Evolutionary conservation across 2,329 filamentous ascomycete genomes (phyloP).

Genomic region (Capronia americana): DNA sequence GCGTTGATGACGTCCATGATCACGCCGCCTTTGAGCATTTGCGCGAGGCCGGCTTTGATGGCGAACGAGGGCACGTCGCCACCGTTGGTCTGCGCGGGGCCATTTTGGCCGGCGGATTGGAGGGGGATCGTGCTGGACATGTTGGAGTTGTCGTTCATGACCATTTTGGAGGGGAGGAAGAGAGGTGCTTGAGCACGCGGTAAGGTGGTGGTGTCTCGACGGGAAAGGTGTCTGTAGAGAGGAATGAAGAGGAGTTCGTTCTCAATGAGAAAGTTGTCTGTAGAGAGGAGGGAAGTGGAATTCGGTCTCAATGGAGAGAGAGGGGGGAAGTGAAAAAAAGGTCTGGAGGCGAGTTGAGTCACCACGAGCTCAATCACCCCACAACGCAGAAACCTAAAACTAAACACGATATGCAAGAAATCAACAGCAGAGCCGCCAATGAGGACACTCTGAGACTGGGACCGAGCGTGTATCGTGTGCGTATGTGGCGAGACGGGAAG

Average conservation of each 20-base stretch:
- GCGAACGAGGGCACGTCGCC: conserved; percentile 67
- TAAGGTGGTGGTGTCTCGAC: conserved; percentile 6
- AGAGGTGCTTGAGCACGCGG: not conserved
- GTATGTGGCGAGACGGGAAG: not conserved
- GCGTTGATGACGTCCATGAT: conserved; percentile 99
- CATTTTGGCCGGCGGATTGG: conserved; percentile 12
- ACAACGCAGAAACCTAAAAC: not conserved
- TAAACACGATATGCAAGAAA: not conserved
- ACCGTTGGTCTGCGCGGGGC: conserved; percentile 16
- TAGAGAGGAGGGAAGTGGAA: not conserved
- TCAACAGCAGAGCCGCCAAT: conserved; percentile 5
- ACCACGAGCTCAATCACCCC: conserved; percentile 5
- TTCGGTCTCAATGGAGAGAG: not conserved
- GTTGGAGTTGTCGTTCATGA: conserved; percentile 39
- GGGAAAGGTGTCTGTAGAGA: not conserved
- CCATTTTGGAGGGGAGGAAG: conserved; percentile 24
- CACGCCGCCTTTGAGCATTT: conserved; percentile 98
- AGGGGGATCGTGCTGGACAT: conserved; percentile 32
- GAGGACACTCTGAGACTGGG: not conserved
- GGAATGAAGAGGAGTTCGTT: not conserved
- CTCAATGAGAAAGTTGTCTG: too few relatives aligned
- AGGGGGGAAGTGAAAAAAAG: not conserved
- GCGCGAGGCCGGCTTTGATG: conserved; percentile 92
- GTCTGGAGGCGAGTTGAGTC: conserved; percentile 1
- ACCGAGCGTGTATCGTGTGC: not conserved